Evolutionary conservation across 2,329 filamentous ascomycete species (phyloP).

Genomic region (Trichoderma polysporum): DNA sequence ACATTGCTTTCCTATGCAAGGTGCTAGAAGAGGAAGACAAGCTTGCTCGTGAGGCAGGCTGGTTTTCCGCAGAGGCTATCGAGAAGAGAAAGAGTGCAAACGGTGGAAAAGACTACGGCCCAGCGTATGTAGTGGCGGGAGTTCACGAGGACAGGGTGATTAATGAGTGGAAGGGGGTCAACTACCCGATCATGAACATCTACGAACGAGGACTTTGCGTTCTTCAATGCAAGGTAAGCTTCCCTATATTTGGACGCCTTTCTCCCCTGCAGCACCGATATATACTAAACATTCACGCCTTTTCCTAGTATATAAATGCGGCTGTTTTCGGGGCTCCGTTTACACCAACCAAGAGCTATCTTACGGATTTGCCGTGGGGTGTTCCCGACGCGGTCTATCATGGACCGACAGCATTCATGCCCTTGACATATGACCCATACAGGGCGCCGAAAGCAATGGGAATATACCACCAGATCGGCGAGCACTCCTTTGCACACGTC

Average conservation of each 20-base stretch:
- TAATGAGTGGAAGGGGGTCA: conserved; percentile 94
- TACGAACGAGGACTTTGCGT: conserved; percentile 95
- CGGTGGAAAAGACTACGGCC: conserved; percentile 69
- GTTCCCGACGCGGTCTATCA: conserved; percentile 84
- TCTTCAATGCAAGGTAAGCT: conserved; percentile 84
- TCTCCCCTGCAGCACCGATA: not conserved
- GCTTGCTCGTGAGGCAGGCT: conserved; percentile 65
- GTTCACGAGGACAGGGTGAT: conserved; percentile 95
- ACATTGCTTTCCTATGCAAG: conserved; percentile 87
- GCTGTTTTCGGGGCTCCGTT: conserved; percentile 91
- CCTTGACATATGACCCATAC: conserved; percentile 77
- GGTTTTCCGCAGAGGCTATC: conserved; percentile 67
- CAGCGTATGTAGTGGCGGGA: conserved; percentile 85
- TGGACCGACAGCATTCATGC: conserved; percentile 91
- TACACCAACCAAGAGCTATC: conserved; percentile 74
- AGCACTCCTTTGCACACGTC: conserved; percentile 79
- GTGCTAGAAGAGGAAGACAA: conserved; percentile 74
- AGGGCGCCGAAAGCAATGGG: conserved; percentile 74
- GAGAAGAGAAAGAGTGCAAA: conserved; percentile 59
- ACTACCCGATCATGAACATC: conserved; percentile 99
- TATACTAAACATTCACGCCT: not conserved
- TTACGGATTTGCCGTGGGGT: conserved; percentile 71
- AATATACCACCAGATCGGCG: conserved; percentile 76
- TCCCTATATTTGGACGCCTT: no score
- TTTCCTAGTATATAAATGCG: conserved; percentile 73